These are phyloP conservation scores for Niebla homalea DNA, from an alignment of 495 filamentous ascomycete genomes.

Conservation along the genomic window DNA sequence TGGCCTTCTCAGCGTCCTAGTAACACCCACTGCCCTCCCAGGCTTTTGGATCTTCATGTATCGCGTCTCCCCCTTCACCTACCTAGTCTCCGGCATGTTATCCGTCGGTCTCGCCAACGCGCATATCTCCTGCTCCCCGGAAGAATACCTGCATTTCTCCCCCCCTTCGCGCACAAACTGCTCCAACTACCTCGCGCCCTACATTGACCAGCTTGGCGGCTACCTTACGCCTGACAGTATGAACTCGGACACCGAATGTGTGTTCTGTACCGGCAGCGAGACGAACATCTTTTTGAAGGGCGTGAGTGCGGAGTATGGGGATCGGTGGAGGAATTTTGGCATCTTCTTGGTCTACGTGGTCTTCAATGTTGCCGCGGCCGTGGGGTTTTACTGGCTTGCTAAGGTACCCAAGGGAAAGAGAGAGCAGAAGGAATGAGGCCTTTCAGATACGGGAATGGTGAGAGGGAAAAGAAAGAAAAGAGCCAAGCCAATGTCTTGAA, in stretches of 20 bases:
- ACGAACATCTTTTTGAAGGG: conserved; percentile 43
- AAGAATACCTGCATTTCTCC: conserved; percentile 44
- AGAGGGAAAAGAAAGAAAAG: no score
- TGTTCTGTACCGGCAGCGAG: conserved; percentile 41
- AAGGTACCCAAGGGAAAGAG: conserved; percentile 62
- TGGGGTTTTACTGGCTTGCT: conserved; percentile 68
- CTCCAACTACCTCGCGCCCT: conserved; percentile 36
- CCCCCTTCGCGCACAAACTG: conserved; percentile 39
- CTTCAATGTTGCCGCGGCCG: conserved; percentile 42
- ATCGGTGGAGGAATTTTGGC: conserved; percentile 52
- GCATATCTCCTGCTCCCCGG: conserved; percentile 37
- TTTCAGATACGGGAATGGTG: background rate
- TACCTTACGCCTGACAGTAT: conserved; percentile 33
- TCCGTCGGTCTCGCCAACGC: conserved; percentile 42
- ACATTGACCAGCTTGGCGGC: conserved; percentile 34
- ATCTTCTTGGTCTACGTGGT: conserved; percentile 41
- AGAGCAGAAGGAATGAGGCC: conserved; percentile 23
- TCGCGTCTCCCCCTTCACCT: conserved; percentile 70
- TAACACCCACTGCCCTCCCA: conserved; percentile 62
- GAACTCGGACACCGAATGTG: conserved; percentile 47
- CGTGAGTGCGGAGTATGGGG: conserved; percentile 37
- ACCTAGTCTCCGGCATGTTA: conserved; percentile 66
- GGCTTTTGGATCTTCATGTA: conserved; percentile 76
- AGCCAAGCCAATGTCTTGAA: no score
- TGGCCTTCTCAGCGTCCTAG: conserved; percentile 45